Evolutionary conservation across 495 filamentous ascomycete genomes (phyloP).

Genomic region (Emericellopsis terricola): DNA sequence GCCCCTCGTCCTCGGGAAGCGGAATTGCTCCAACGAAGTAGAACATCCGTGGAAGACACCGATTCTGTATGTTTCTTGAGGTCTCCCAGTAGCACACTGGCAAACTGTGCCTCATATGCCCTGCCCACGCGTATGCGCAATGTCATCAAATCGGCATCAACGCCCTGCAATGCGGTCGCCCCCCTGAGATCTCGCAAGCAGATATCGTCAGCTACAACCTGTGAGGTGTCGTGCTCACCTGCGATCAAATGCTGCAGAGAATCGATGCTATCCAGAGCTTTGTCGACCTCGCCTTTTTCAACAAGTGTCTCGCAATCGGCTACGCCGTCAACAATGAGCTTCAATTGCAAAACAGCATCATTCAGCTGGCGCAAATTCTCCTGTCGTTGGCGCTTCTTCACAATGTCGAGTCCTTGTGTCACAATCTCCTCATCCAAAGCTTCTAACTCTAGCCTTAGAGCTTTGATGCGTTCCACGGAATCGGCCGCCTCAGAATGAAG

Average conservation of each 20-base stretch:
- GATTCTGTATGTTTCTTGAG: constrained; percentile 64
- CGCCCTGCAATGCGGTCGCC: constrained; percentile 63
- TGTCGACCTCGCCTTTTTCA: constrained; percentile 62
- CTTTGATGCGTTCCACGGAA: constrained; percentile 73
- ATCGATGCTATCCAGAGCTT: constrained; percentile 59
- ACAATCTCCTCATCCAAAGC: constrained; percentile 79
- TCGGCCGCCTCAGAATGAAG: constrained; percentile 85
- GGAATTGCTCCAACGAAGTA: constrained; percentile 54
- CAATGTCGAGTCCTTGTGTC: constrained; percentile 66
- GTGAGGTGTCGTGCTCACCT: constrained; percentile 28
- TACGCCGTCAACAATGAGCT: constrained; percentile 57
- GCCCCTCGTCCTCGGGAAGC: constrained; percentile 37
- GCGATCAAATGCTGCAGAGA: constrained; percentile 59
- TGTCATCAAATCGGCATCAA: constrained; percentile 54
- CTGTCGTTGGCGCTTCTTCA: constrained; percentile 59
- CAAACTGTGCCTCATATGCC: constrained; percentile 65
- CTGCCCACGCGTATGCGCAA: constrained; percentile 70
- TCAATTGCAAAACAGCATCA: constrained; percentile 67
- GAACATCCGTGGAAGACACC: constrained; percentile 50
- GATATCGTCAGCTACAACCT: constrained; percentile 9
- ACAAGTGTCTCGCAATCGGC: constrained; percentile 63
- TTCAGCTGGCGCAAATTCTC: constrained; percentile 76
- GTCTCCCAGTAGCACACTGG: constrained; percentile 62
- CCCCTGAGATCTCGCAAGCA: constrained; percentile 51
- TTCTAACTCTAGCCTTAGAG: constrained; percentile 57